Evolutionary conservation across 2,329 filamentous ascomycete genomes (phyloP).

Genomic region (Trichophyton mentagrophytes): DNA sequence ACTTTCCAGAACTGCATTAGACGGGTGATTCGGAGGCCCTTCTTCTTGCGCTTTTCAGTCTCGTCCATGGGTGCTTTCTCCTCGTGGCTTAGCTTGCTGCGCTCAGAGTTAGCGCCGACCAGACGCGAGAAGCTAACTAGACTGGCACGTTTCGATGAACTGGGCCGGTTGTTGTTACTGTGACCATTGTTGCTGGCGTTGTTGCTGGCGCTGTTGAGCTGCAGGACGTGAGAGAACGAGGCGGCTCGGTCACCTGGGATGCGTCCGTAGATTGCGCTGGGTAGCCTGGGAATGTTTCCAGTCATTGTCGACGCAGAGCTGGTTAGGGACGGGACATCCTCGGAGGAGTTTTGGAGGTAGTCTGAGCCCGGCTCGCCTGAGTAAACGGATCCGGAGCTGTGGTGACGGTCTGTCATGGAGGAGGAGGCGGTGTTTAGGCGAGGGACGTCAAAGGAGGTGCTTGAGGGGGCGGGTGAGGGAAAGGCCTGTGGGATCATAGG

Average conservation of each 20-base stretch:
- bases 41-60: slow-evolving; percentile 32
- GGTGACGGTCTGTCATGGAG: slow-evolving; percentile 31
- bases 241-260: slow-evolving; percentile 33
- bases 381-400: slow-evolving; percentile 20
- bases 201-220: slow-evolving; percentile 28
- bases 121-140: slow-evolving; percentile 38
- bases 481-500: slow-evolving; percentile 31
- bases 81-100: slow-evolving; percentile 34
- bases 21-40: slow-evolving; percentile 34
- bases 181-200: slow-evolving; percentile 21
- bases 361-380: slow-evolving; percentile 27
- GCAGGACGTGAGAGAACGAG: slow-evolving; percentile 32
- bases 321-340: slow-evolving; percentile 39
- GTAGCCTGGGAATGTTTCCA: slow-evolving; percentile 32
- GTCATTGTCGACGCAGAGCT: slow-evolving; percentile 38
- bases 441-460: slow-evolving; percentile 30
- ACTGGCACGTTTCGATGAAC: slow-evolving; percentile 35
- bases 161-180: slow-evolving; percentile 28
- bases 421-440: slow-evolving; percentile 30
- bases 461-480: slow-evolving; percentile 34
- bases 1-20: slow-evolving; percentile 39
- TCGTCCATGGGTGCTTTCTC: slow-evolving; percentile 31
- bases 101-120: slow-evolving; percentile 33
- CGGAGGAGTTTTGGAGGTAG: slow-evolving; percentile 31
- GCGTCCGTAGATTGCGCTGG: slow-evolving; percentile 26